These are phyloP conservation scores for Sporisorium scitamineum DNA, from an alignment of 1,284 basidiomycete genomes.

Conservation along the genomic window DNA sequence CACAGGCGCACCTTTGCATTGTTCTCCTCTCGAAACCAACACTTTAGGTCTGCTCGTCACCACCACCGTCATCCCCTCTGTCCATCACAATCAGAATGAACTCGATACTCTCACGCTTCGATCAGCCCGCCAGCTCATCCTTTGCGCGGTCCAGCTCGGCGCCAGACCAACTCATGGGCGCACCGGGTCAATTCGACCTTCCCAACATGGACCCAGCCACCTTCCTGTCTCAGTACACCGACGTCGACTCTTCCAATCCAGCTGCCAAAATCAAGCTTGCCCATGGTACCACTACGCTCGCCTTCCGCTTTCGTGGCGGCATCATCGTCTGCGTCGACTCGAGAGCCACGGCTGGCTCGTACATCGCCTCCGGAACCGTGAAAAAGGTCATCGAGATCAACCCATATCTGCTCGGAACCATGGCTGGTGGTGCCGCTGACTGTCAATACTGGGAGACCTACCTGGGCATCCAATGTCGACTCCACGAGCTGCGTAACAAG, in stretches of 20 bases:
- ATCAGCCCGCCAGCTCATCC: conserved; percentile 22
- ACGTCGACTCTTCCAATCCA: conserved; percentile 67
- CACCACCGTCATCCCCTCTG: not conserved
- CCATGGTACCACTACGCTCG: conserved; percentile 98
- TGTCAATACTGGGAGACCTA: conserved; percentile 77
- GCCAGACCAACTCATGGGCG: conserved; percentile 30
- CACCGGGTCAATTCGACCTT: conserved; percentile 54
- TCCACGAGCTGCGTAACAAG: conserved; percentile 96
- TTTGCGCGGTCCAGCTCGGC: conserved; percentile 18
- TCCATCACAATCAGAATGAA: conserved; percentile 47
- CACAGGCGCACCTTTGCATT: conserved; percentile 17
- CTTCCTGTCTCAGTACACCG: conserved; percentile 67
- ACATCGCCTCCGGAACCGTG: conserved; percentile 79
- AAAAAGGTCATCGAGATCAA: conserved; percentile 95
- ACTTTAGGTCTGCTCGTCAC: not conserved
- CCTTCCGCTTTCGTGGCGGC: conserved; percentile 95
- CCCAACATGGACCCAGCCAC: conserved; percentile 59
- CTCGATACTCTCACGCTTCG: conserved; percentile 56
- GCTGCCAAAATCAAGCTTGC: conserved; percentile 86
- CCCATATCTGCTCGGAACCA: conserved; percentile 95
- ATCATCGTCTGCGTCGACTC: conserved; percentile 99
- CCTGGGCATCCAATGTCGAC: conserved; percentile 94
- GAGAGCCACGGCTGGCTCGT: conserved; percentile 94
- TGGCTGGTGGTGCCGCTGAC: conserved; percentile 92
- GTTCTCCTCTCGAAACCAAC: not conserved